phyloP scores from a whole-genome alignment of 306 rosid species.

The Lathyrus aphaca region DNA sequence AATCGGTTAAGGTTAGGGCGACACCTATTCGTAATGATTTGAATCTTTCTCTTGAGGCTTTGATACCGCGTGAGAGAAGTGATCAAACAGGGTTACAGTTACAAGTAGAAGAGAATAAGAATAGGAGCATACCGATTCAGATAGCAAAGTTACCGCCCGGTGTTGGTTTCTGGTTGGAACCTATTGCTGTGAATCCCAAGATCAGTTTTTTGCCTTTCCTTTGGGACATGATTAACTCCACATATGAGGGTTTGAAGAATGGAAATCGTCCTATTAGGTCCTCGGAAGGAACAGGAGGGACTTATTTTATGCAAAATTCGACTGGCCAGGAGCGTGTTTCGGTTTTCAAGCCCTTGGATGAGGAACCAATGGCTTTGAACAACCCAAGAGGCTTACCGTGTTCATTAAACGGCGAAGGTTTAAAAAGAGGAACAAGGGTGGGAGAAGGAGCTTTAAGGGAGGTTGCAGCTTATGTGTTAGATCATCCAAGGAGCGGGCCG shows the following conservation, averaged over 20 bases:
- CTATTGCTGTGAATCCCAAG: constrained; percentile 47
- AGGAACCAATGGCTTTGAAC: constrained; percentile 89
- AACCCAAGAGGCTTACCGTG: constrained; percentile 78
- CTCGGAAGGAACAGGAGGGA: constrained; percentile 72
- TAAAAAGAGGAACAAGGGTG: constrained; percentile 57
- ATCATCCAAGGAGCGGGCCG: constrained; percentile 54
- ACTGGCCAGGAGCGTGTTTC: constrained; percentile 61
- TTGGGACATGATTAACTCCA: constrained; percentile 50
- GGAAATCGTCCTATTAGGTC: constrained; percentile 55
- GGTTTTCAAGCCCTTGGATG: constrained; percentile 89
- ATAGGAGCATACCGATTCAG: constrained; percentile 16
- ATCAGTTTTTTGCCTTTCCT: constrained; percentile 41
- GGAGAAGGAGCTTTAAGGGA: constrained; percentile 60
- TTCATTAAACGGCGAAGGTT: constrained; percentile 70
- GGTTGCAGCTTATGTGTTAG: constrained; percentile 55
- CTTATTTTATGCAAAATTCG: constrained; percentile 74
- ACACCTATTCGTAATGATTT: constrained; percentile 49
- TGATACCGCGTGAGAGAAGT: constrained; percentile 13
- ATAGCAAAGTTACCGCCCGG: constrained; percentile 39
- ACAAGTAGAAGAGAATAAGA: constrained; percentile 32
- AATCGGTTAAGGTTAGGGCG: constrained; percentile 56
- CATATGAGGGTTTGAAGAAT: constrained; percentile 50
- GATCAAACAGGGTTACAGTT: not conserved
- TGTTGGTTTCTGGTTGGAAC: constrained; percentile 51
- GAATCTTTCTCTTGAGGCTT: constrained; percentile 56